phyloP scores from a whole-genome alignment of 192 early-diverging fungal genomes.

The Coemansia sp. region DNA sequence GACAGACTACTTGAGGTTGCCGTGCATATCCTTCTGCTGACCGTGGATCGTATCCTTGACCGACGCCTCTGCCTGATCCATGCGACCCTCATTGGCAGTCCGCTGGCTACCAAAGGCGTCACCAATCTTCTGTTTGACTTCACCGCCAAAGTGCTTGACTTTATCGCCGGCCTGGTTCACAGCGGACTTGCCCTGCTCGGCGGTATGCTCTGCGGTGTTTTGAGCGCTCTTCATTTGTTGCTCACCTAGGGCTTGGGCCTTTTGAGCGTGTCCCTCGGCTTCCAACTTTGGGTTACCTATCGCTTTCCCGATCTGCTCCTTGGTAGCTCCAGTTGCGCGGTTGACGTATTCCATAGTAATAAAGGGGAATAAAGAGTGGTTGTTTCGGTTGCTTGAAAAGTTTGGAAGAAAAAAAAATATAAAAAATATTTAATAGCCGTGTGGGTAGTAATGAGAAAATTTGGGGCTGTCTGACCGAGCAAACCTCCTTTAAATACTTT shows the following conservation, averaged over 20 bases:
- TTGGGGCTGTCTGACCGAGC: background rate
- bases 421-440: background rate
- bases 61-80: conserved; percentile 16
- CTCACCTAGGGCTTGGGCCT: conserved; percentile 23
- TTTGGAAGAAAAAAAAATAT: background rate
- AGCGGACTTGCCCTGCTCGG: background rate
- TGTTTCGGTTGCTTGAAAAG: background rate
- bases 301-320: conserved; percentile 23
- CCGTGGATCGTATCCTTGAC: conserved; percentile 8
- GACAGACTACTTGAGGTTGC: background rate
- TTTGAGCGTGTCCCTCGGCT: conserved; percentile 13
- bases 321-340: conserved; percentile 22
- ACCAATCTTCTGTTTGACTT: conserved; percentile 28
- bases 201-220: conserved; percentile 1
- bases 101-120: conserved; percentile 20
- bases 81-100: conserved; percentile 20
- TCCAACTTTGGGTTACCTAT: conserved; percentile 20
- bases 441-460: background rate
- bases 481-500: background rate
- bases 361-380: background rate
- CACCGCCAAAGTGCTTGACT: conserved; percentile 14
- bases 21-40: background rate
- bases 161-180: conserved; percentile 10
- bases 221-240: conserved; percentile 19
- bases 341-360: conserved; percentile 24